Conservation (phyloP, 169 alveolate genomes). For the Amoebophrya sp. region DNA sequence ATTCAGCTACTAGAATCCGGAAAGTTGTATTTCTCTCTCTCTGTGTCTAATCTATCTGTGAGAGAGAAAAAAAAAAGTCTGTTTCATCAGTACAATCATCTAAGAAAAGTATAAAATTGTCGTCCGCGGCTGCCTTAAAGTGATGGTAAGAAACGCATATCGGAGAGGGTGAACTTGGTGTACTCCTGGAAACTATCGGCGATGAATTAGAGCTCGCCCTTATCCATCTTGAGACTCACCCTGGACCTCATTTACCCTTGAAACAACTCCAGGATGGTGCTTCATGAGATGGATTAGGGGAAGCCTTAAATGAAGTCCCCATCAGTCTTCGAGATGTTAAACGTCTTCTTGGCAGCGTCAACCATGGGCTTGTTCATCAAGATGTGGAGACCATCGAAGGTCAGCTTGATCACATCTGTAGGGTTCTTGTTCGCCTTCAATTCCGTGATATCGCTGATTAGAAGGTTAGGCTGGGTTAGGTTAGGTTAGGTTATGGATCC, state of each 20-base stretch:
- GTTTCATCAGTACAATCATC: neutral
- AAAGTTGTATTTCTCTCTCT: slow-evolving; percentile 84
- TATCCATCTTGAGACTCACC: no score
- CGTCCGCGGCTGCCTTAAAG: no score
- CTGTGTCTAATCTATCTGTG: slow-evolving; percentile 48
- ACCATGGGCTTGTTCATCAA: slow-evolving; percentile 61
- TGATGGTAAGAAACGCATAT: slow-evolving; percentile 67
- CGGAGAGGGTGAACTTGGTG: slow-evolving; percentile 70
- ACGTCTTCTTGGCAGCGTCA: neutral
- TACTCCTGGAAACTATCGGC: slow-evolving; percentile 79
- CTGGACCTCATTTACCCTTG: no score
- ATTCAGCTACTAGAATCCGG: no score
- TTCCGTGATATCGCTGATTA: slow-evolving; percentile 64
- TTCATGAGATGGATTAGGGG: no score
- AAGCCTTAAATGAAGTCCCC: no score
- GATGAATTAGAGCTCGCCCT: no score
- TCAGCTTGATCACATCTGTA: slow-evolving; percentile 79
- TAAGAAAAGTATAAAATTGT: slow-evolving; percentile 73
- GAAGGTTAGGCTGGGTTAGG: slow-evolving; percentile 58
- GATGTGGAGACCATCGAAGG: slow-evolving; percentile 79
- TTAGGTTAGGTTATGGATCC: no score
- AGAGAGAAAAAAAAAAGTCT: neutral
- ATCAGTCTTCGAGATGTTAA: slow-evolving; percentile 43
- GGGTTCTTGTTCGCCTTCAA: slow-evolving; percentile 77
- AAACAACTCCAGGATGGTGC: slow-evolving; percentile 65